A percentile compares a stretch with the other conserved stretches of the same genome.
Evolutionary conservation across 495 filamentous ascomycete genomes (phyloP).

Genomic region (Aspergillus ellipticus): DNA sequence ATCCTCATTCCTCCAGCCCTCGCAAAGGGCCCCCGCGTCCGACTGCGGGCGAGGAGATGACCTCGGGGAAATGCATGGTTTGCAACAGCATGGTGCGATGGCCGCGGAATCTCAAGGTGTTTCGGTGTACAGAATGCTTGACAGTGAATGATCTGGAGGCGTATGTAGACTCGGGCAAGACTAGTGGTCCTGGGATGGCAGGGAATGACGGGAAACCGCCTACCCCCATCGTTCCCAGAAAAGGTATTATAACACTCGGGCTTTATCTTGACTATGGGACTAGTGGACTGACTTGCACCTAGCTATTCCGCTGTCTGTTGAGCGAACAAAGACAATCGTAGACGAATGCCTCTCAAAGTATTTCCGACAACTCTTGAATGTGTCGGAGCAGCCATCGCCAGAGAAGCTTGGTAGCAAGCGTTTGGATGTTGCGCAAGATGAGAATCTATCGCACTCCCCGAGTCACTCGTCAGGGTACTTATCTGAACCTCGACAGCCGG

Average conservation of each 20-base stretch:
- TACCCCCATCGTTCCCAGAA: conserved; percentile 17
- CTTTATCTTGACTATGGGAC: conserved; percentile 4
- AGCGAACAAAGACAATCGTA: conserved; percentile 48
- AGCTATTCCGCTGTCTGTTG: conserved; percentile 42
- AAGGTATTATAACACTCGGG: conserved; percentile 16
- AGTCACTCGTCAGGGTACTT: conserved; percentile 16
- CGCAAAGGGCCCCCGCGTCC: conserved; percentile 29
- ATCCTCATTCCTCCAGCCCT: conserved; percentile 27
- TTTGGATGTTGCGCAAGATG: conserved; percentile 9
- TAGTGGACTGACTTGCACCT: conserved; percentile 5
- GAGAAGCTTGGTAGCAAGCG: conserved; percentile 15
- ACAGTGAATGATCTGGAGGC: conserved; percentile 81
- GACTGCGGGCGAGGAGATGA: conserved; percentile 36
- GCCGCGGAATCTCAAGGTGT: conserved; percentile 71
- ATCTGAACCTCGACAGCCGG: conserved; percentile 16
- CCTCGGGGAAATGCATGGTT: conserved; percentile 75
- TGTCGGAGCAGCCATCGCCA: conserved; percentile 11
- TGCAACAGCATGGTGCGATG: conserved; percentile 79
- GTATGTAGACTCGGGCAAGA: conserved; percentile 22
- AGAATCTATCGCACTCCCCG: conserved; percentile 5
- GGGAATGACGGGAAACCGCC: conserved; percentile 11
- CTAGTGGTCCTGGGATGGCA: conserved; percentile 12
- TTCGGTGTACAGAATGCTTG: conserved; percentile 80
- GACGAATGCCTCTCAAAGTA: conserved; percentile 52
- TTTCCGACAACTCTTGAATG: conserved; percentile 37